Base-by-base conservation (phyloP, 2,329 filamentous ascomycete genomes). In the Monilinia aucupariae region DNA sequence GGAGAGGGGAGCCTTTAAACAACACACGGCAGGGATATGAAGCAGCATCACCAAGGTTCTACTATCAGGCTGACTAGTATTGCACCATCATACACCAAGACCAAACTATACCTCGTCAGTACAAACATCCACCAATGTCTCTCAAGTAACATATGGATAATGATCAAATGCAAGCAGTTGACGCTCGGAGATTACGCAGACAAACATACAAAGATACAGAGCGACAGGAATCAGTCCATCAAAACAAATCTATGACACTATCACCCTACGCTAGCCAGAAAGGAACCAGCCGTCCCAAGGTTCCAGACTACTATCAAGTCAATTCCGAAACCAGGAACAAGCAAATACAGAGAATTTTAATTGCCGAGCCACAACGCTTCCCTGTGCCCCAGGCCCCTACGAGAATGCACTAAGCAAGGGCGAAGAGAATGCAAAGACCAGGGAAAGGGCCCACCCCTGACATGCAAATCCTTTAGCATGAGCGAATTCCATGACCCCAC, bases 391-490 rank as follows among this genome's bases (percentile, higher is more conserved):
- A n/a, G 34, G 27, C 41, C 22, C 25, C 48, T 30, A 62, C 60
- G 43, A 58, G 41, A 62, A 62, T 56, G 34, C 51, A 62, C 20
- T 25, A 58, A 32, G 48, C 59, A 62, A 39, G 52, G 32, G 60
- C 43, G 34, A 62, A 62, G 60, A 49, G 25, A 58, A 62, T 48
- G 60, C 34, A 56, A 56, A 56, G 17, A n/a, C n/a, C 17, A 56
- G 6, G 45, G 20, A 41, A 49, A 34, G 13, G 30, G 60, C 41
- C 34, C 51, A 25, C 32, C 43, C 43, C 43, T 45, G 47, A n/a
- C 20, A 62, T 48, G 41, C 22, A 49, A 47, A 49, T 62, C 22
- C 52, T 48, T n/a, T 32, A 55, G 17, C 45, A 49, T 49, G 27
- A 53, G 51, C 39, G 32, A 55, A 39, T 55, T 37, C 41, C 43